phyloP scores from a whole-genome alignment of 768 basidiomycete genomes.

The Trametes sanguinea region DNA sequence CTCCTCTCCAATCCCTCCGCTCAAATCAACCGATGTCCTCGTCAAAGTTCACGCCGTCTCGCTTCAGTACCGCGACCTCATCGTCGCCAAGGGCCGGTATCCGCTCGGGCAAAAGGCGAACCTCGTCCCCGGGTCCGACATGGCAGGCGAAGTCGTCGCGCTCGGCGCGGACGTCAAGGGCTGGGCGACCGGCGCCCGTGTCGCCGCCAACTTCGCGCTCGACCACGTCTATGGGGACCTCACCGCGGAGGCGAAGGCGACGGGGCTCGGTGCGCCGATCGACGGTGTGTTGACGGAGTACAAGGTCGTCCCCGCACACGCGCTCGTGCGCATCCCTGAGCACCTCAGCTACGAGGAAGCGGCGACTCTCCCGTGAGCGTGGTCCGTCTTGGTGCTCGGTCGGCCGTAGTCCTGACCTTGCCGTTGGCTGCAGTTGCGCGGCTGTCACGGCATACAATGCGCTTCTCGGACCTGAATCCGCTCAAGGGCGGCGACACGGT shows the following conservation, averaged over 20 bases:
- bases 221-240: conserved; percentile 52
- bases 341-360: conserved; percentile 66
- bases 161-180: conserved; percentile 41
- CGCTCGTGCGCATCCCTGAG: conserved; percentile 52
- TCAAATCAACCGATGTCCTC: conserved; percentile 50
- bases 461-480: conserved; percentile 48
- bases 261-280: conserved; percentile 47
- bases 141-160: conserved; percentile 58
- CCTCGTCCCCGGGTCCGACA: conserved; percentile 43
- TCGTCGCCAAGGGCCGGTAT: conserved; percentile 43
- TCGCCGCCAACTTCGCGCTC: conserved; percentile 52
- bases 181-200: conserved; percentile 59
- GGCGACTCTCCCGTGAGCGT: conserved; percentile 57
- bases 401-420: background rate
- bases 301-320: conserved; percentile 28
- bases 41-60: conserved; percentile 61
- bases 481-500: conserved; percentile 62
- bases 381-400: too few species aligned
- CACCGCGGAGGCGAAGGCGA: conserved; percentile 36
- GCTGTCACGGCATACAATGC: conserved; percentile 68
- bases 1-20: conserved; percentile 32
- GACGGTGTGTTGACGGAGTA: conserved; percentile 50
- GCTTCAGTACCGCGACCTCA: conserved; percentile 54
- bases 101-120: conserved; percentile 37
- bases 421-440: conserved; percentile 44